These are phyloP conservation scores for Zasmidium citrigriseum DNA, from an alignment of 2,329 filamentous ascomycete genomes.

Conservation along the genomic window DNA sequence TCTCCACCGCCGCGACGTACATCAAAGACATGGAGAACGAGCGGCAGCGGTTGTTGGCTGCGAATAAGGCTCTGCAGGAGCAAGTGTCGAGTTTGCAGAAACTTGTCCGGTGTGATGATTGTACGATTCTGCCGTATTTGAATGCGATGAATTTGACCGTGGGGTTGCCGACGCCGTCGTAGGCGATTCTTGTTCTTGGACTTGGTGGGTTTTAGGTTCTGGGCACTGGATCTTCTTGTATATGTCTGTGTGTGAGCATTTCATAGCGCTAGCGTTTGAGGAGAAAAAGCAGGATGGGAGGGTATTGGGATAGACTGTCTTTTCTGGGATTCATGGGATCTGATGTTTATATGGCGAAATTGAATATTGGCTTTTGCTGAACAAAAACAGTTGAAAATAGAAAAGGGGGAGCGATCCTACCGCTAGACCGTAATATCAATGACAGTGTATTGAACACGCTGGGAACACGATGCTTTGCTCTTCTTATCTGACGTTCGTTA, in stretches of 20 bases:
- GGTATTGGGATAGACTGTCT: neutral
- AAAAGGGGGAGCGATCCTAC: neutral
- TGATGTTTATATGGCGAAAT: no score
- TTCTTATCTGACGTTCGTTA: no score
- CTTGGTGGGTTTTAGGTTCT: no score
- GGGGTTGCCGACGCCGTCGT: constrained; percentile 3
- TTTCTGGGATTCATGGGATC: no score
- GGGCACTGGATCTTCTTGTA: neutral
- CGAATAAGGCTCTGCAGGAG: constrained; percentile 41
- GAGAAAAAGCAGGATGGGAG: neutral
- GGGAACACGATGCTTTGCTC: no score
- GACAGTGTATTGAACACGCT: no score
- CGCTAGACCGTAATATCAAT: no score
- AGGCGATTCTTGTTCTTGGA: neutral
- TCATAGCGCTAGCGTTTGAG: neutral
- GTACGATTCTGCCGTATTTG: constrained; percentile 23
- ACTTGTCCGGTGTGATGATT: constrained; percentile 49
- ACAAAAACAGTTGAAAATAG: neutral
- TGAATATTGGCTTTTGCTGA: no score
- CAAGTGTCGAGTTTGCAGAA: constrained; percentile 45
- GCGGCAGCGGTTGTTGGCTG: constrained; percentile 40
- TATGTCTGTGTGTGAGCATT: neutral
- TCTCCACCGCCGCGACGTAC: constrained; percentile 48
- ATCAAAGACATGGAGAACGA: constrained; percentile 50
- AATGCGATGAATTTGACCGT: constrained; percentile 5